Percentiles rank a stretch among this genome's conserved stretches.
These are phyloP conservation scores for Coemansia reversa DNA, from an alignment of 192 early-diverging fungal genomes.

Conservation along the genomic window DNA sequence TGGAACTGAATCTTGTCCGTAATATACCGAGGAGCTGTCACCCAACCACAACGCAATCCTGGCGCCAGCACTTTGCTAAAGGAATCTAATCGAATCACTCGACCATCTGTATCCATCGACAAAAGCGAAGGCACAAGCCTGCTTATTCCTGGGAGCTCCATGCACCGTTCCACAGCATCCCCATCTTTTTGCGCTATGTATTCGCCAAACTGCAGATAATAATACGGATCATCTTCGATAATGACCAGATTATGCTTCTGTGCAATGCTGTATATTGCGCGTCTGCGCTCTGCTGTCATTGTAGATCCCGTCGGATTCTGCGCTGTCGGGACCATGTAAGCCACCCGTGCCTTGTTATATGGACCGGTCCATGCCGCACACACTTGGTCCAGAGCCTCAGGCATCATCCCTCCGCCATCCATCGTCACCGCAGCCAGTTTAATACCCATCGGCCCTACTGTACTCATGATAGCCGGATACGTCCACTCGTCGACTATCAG, in stretches of 20 bases:
- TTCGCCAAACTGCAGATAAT: slow-evolving; percentile 74
- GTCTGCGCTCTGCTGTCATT: slow-evolving; percentile 74
- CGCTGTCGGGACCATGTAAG: slow-evolving; percentile 83
- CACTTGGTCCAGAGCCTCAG: slow-evolving; percentile 56
- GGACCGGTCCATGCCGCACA: slow-evolving; percentile 41
- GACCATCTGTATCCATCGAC: slow-evolving; percentile 85
- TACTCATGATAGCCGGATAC: slow-evolving; percentile 62
- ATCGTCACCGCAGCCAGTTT: slow-evolving; percentile 52
- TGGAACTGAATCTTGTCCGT: slow-evolving; percentile 80
- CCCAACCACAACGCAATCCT: slow-evolving; percentile 83
- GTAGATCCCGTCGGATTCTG: slow-evolving; percentile 89
- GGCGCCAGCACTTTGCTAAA: slow-evolving; percentile 91
- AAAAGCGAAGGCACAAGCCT: slow-evolving; percentile 71
- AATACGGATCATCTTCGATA: slow-evolving; percentile 96
- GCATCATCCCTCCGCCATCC: slow-evolving; percentile 67
- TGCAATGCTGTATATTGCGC: slow-evolving; percentile 73
- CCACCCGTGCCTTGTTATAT: slow-evolving; percentile 37
- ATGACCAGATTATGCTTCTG: slow-evolving; percentile 78
- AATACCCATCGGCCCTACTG: slow-evolving; percentile 56
- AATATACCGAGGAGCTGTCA: slow-evolving; percentile 65
- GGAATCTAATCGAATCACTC: slow-evolving; percentile 89
- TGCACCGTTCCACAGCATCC: slow-evolving; percentile 23
- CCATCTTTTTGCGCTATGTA: slow-evolving; percentile 16
- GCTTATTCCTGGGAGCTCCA: slow-evolving; percentile 20
- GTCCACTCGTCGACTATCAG: slow-evolving; percentile 66